Base-by-base conservation (phyloP, 1,139 yeast species). In the Yamadazyma diddensiae region DNA sequence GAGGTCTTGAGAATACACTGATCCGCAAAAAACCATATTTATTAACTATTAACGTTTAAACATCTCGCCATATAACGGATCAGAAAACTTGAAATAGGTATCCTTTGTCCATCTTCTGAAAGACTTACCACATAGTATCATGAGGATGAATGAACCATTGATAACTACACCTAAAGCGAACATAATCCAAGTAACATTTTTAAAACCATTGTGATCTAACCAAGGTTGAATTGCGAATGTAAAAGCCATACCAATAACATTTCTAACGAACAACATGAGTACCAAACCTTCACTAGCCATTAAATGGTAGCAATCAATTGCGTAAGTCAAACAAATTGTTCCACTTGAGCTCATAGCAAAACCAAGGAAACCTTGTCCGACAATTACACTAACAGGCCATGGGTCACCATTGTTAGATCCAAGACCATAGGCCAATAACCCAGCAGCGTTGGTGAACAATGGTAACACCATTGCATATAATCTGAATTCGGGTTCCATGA, bases 261-360 rank as follows among this genome's bases (percentile, higher is more conserved):
- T 71, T 51, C 76, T 59, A n/a, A 68, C 36, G 36, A 71, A 66
- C 29, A 70, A 52, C 57, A 70, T 65, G 32, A 70, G 62, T 8
- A 73, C 81, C 53, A 78, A 62, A 7, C 73, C 73, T 40, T 74
- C 79, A 33, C 75, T 64, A 12, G 74, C 77, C 56, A 79, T 62
- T 21, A 68, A 68, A 20, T 77, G 79, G 46, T 78, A 78, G 38
- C 75, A 65, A 42, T 79, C 85, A 32, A 77, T 65, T 3, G 76
- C 69, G 45, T 78, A 79, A 1, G 81, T 69, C 49, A 78, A 62
- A 34, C 71, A 60, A 33, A 78, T 59, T 3, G 79, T 76, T 24
- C 82, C 82, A 14, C 76, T 66, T 16, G 79, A 62, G 31, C 73
- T 66, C 70, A 74, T 72, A 26, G 81, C 74, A 47, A 77, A 74